Conservation (phyloP, 352 stramenopile genomes). For the Thalassiosira sp. region DNA sequence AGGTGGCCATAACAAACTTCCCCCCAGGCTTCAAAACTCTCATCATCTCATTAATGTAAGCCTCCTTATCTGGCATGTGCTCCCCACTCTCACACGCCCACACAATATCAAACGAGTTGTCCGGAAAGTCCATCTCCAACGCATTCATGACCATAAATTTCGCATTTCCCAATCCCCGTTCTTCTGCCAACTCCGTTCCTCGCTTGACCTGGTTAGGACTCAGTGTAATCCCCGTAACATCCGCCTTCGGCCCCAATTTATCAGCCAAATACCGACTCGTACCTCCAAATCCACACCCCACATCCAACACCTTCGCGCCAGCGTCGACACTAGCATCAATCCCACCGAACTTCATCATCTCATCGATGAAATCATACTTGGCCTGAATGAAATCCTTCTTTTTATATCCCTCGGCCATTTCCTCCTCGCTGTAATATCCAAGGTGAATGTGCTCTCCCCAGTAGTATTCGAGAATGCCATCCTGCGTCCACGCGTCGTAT, state of each 20-base stretch:
- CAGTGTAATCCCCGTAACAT: constrained; percentile 87
- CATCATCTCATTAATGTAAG: constrained; percentile 88
- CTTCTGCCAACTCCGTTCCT: constrained; percentile 76
- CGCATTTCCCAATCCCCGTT: constrained; percentile 80
- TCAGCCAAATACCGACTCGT: constrained; percentile 88
- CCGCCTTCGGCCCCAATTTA: constrained; percentile 85
- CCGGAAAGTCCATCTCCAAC: constrained; percentile 85
- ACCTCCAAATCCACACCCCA: constrained; percentile 89
- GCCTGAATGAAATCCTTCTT: constrained; percentile 87
- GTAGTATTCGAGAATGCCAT: constrained; percentile 88
- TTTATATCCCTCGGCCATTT: constrained; percentile 74
- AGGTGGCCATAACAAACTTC: constrained; percentile 86
- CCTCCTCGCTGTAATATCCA: constrained; percentile 86
- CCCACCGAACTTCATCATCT: constrained; percentile 87
- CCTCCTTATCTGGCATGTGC: constrained; percentile 89
- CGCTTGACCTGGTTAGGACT: constrained; percentile 84
- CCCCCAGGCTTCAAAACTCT: constrained; percentile 88
- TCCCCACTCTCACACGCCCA: constrained; percentile 88
- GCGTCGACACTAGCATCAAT: constrained; percentile 55
- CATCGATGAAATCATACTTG: constrained; percentile 90
- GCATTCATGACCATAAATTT: constrained; percentile 88
- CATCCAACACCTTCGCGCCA: constrained; percentile 85
- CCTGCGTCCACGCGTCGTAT: constrained; percentile 85
- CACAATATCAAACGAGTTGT: constrained; percentile 88
- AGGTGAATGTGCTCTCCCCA: constrained; percentile 91